Evolutionary conservation across 2,329 filamentous ascomycete species (phyloP), one percentile per base, ranked within the genome.

Genomic region (Cladophialophora bantiana): DNA sequence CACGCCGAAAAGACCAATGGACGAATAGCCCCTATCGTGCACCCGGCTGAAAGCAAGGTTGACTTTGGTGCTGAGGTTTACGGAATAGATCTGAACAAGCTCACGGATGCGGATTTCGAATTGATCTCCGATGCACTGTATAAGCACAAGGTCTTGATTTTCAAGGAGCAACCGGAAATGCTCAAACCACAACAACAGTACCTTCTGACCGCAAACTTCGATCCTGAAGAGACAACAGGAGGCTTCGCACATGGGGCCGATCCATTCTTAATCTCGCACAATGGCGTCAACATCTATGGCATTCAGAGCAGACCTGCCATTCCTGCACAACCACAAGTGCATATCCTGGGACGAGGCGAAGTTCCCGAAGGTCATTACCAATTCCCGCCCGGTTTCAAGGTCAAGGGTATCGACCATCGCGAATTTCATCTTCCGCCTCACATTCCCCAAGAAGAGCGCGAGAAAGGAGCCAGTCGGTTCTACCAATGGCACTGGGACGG

Each of bases 401-500:
- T 79, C 55, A 77, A 79, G 65, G 78, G 77, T 4, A 76, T 78
- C 50, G 74, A 78, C 61, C 77, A 78, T 62, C 69, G 69, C n/a
- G 72, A 77, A 31, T 79, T 78, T 67, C 78, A 80, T 63, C 70
- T 78, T 18, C 77, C 77, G n/a, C 78, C 78, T 6, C 78, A 80
- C 55, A 75, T 78, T 15, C 70, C 77, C 4, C 70, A 68, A 4
- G 75, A 71, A 36, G 77, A 80, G 34, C 71, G 77, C 1, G 77
- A 76, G 54, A 71, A 72, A 3, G 78, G 77, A 4, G 73, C 74
- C 38, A 75, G 73, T 38, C 70, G 77, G 2, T 79, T 79, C 62
- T 78, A 78, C 63, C 76, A 77, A 55, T 78, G 77, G 77, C 77
- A 78, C 64, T 78, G 76, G 68, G 77, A 78, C 66, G 77, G 72